Evolutionary conservation across 495 filamentous ascomycete species (phyloP).

Genomic region (Aspergillus baeticus): DNA sequence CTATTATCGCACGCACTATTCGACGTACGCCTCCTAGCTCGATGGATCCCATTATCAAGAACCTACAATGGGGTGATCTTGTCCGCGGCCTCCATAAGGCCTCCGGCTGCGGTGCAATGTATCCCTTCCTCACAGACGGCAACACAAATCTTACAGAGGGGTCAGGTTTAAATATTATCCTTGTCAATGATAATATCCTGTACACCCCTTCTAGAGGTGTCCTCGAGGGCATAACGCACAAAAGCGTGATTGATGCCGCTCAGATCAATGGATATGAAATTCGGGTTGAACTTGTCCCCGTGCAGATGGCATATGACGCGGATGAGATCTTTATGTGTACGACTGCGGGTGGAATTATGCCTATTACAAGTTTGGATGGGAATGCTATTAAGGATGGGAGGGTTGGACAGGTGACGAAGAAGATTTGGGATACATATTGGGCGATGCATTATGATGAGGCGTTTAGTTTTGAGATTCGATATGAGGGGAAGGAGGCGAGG

Average conservation of each 20-base stretch:
- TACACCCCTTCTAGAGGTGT: slow-evolving; percentile 34
- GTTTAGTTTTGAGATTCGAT: slow-evolving; percentile 30
- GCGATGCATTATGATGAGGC: slow-evolving; percentile 33
- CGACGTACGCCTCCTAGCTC: slow-evolving; percentile 32
- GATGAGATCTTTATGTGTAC: slow-evolving; percentile 42
- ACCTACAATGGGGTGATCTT: slow-evolving; percentile 43
- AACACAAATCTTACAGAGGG: slow-evolving; percentile 34
- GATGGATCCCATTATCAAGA: slow-evolving; percentile 42
- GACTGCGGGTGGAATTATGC: slow-evolving; percentile 42
- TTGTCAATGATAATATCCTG: slow-evolving; percentile 31
- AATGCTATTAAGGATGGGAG: slow-evolving; percentile 31
- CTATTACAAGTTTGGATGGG: slow-evolving; percentile 36
- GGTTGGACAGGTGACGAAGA: slow-evolving; percentile 36
- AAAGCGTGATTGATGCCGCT: slow-evolving; percentile 33
- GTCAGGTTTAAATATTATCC: slow-evolving; percentile 31
- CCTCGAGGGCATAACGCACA: slow-evolving; percentile 32
- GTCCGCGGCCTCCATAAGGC: slow-evolving; percentile 34
- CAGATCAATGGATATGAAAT: slow-evolving; percentile 20
- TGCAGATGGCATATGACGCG: slow-evolving; percentile 26
- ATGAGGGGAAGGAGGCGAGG: too few relatives aligned
- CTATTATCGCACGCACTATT: slow-evolving; percentile 38
- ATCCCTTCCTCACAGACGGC: slow-evolving; percentile 40
- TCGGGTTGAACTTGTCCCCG: slow-evolving; percentile 28
- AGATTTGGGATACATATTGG: slow-evolving; percentile 44
- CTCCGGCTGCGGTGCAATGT: slow-evolving; percentile 25